Evolutionary conservation across 2,329 filamentous ascomycete genomes (phyloP).

Genomic region (Chalaropsis ovoidea): DNA sequence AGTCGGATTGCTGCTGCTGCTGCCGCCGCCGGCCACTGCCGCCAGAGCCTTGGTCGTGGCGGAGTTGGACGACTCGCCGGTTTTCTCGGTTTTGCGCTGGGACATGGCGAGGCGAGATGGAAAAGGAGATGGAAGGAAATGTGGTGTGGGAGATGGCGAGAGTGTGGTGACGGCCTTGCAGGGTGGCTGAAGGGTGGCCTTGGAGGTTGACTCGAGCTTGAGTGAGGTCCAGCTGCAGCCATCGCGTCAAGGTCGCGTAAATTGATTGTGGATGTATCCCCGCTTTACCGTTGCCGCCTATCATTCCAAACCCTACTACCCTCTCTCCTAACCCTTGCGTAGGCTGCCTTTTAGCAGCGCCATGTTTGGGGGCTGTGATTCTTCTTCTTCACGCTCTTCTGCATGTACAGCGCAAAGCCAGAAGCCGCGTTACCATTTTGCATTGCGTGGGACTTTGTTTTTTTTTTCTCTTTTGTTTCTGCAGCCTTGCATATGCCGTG

Average conservation of each 20-base stretch:
- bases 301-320: not conserved
- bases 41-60: slow-evolving; percentile 48
- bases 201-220: too few species aligned
- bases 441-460: not conserved
- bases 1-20: slow-evolving; percentile 43
- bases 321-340: not conserved
- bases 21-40: slow-evolving; percentile 38
- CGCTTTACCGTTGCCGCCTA: not conserved
- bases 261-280: slow-evolving; percentile 14
- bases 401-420: not conserved
- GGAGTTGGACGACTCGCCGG: slow-evolving; percentile 52
- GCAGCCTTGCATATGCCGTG: not conserved
- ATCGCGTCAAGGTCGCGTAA: slow-evolving; percentile 11
- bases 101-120: slow-evolving; percentile 36
- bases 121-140: not conserved
- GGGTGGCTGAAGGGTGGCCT: too few species aligned
- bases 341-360: not conserved
- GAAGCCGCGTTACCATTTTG: not conserved
- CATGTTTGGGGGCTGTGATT: not conserved
- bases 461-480: not conserved
- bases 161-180: not conserved
- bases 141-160: not conserved
- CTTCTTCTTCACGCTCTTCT: not conserved
- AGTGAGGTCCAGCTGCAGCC: too few species aligned
- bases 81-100: slow-evolving; percentile 41